Percentiles rank a stretch among this genome's conserved stretches.
phyloP scores from a whole-genome alignment of 345 rosid genomes.

The Gossypium sturtianum region DNA sequence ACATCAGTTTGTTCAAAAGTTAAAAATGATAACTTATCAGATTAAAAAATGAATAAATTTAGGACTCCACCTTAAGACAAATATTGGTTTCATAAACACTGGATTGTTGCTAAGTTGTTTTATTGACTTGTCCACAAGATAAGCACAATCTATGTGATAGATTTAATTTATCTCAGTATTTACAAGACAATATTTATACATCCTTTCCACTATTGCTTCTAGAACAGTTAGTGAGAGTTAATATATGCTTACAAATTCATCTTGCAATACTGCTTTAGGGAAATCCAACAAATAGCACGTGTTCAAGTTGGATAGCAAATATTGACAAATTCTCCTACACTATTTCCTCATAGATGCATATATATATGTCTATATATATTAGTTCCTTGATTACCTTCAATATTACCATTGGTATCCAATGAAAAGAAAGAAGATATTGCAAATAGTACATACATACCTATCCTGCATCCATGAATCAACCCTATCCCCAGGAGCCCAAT shows the following conservation, averaged over 20 bases:
- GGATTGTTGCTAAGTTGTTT: neutral
- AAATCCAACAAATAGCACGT: neutral
- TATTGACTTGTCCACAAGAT: neutral
- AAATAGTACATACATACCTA: conserved; percentile 41
- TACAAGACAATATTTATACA: neutral
- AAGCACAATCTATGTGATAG: neutral
- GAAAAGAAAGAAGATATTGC: neutral
- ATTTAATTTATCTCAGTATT: neutral
- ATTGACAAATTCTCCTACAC: neutral
- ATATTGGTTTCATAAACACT: neutral
- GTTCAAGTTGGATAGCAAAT: neutral
- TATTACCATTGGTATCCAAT: neutral
- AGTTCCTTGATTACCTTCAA: neutral
- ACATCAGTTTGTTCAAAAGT: neutral
- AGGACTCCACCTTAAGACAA: neutral
- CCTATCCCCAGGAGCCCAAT: conserved; percentile 86
- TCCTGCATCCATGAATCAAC: conserved; percentile 83
- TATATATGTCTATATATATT: neutral
- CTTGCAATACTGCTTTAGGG: neutral
- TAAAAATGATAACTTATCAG: neutral
- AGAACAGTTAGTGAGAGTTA: neutral
- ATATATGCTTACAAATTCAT: neutral
- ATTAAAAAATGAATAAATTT: neutral
- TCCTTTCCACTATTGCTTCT: neutral
- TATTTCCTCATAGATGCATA: neutral